Evolutionary conservation across 1,284 basidiomycete species (phyloP).

Genomic region (Papiliotrema terrestris): DNA sequence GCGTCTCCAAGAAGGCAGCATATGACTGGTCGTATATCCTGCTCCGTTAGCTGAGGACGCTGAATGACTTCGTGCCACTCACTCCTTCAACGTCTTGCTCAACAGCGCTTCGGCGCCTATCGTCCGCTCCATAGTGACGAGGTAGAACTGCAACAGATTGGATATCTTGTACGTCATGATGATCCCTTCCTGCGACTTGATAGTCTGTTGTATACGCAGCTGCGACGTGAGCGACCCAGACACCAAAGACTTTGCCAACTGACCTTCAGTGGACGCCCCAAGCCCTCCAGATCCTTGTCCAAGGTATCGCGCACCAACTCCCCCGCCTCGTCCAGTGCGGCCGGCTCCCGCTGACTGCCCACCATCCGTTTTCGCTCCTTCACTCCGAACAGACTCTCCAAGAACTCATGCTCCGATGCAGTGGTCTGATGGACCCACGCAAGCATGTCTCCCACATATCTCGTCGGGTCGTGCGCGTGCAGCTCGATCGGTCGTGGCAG

Average conservation of each 20-base stretch:
- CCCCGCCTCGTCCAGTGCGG: slow-evolving; percentile 61
- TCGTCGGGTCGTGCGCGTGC: slow-evolving; percentile 92
- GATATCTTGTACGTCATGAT: slow-evolving; percentile 88
- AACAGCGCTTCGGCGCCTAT: slow-evolving; percentile 77
- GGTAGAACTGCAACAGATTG: slow-evolving; percentile 91
- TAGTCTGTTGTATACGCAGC: slow-evolving; percentile 85
- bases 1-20: slow-evolving; percentile 77
- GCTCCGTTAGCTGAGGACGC: slow-evolving; percentile 5
- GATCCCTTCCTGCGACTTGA: slow-evolving; percentile 86
- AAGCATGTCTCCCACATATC: slow-evolving; percentile 97
- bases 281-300: slow-evolving; percentile 75
- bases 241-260: slow-evolving; percentile 6
- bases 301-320: slow-evolving; percentile 76
- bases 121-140: slow-evolving; percentile 85
- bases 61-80: slow-evolving; percentile 36
- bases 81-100: slow-evolving; percentile 77
- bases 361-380: slow-evolving; percentile 70
- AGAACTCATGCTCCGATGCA: slow-evolving; percentile 87
- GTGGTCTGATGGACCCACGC: slow-evolving; percentile 98
- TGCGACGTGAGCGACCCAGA: slow-evolving; percentile 34
- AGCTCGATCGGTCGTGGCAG: slow-evolving; percentile 91
- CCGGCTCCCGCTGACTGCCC: slow-evolving; percentile 16
- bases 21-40: slow-evolving; percentile 79
- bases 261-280: slow-evolving; percentile 82
- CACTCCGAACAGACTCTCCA: slow-evolving; percentile 76